A percentile compares a stretch with the other conserved stretches of the same genome.
phyloP scores from a whole-genome alignment of 768 basidiomycete genomes.

The Dioszegia aurantiaca region DNA sequence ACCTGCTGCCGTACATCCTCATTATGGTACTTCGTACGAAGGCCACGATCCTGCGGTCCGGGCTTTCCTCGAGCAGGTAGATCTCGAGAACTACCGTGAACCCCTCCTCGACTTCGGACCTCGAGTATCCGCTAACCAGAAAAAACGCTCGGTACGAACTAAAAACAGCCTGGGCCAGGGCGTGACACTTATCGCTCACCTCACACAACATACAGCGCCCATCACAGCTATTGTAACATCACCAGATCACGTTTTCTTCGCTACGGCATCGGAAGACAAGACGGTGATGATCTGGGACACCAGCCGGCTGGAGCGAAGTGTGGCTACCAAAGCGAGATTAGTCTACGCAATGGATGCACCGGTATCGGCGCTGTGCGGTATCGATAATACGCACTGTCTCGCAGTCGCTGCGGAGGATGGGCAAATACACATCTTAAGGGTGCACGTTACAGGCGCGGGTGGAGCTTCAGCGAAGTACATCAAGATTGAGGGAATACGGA shows the following conservation, averaged over 20 bases:
- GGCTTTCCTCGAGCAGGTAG: slow-evolving; percentile 82
- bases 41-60: slow-evolving; percentile 73
- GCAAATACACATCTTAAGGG: slow-evolving; percentile 45
- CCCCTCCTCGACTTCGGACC: slow-evolving; percentile 90
- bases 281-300: slow-evolving; percentile 59
- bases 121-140: slow-evolving; percentile 72
- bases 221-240: slow-evolving; percentile 79
- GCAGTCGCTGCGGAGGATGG: slow-evolving; percentile 38
- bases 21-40: slow-evolving; percentile 58
- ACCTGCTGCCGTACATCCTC: slow-evolving; percentile 6
- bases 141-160: slow-evolving; percentile 52
- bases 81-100: slow-evolving; percentile 76
- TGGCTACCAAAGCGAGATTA: slow-evolving; percentile 68
- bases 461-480: slow-evolving; percentile 37
- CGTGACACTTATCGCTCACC: slow-evolving; percentile 76
- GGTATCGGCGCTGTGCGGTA: slow-evolving; percentile 67
- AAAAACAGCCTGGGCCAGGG: slow-evolving; percentile 59
- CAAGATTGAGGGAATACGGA: slow-evolving; percentile 40
- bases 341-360: slow-evolving; percentile 62
- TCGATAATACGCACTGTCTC: slow-evolving; percentile 60
- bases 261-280: slow-evolving; percentile 55
- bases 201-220: slow-evolving; percentile 75
- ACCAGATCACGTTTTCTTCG: slow-evolving; percentile 86
- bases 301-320: slow-evolving; percentile 86
- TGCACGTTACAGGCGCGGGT: slow-evolving; percentile 28